Evolutionary conservation across 805 yeast species (phyloP).

Genomic region (Saturnispora ahearnii): DNA sequence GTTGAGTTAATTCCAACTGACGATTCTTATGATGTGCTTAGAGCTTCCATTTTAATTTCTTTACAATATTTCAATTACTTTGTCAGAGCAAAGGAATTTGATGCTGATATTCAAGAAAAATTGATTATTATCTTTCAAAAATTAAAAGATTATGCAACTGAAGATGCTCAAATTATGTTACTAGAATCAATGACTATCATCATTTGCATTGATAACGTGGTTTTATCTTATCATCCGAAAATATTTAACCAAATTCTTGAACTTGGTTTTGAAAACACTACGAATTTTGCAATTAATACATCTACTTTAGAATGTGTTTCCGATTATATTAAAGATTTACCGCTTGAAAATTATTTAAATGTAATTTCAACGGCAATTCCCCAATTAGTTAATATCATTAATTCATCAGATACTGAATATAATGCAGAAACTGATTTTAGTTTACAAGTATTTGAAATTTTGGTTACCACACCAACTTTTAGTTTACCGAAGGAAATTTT

Average conservation of each 20-base stretch:
- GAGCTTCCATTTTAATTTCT: slow-evolving; percentile 37
- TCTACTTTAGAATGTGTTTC: slow-evolving; percentile 65
- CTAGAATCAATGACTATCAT: slow-evolving; percentile 60
- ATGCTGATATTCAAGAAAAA: slow-evolving; percentile 19
- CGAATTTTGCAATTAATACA: slow-evolving; percentile 59
- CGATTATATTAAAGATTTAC: slow-evolving; percentile 42
- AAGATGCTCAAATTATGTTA: slow-evolving; percentile 68
- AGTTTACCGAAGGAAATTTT: slow-evolving; percentile 28
- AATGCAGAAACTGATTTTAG: slow-evolving; percentile 52
- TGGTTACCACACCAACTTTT: slow-evolving; percentile 30
- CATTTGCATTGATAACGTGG: slow-evolving; percentile 37
- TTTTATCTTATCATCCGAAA: slow-evolving; percentile 25
- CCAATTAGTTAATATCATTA: slow-evolving; percentile 33
- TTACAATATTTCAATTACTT: slow-evolving; percentile 36
- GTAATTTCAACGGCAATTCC: slow-evolving; percentile 50
- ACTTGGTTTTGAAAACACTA: slow-evolving; percentile 63
- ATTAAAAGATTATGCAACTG: slow-evolving; percentile 56
- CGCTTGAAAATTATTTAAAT: slow-evolving; percentile 34
- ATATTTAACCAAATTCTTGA: slow-evolving; percentile 49
- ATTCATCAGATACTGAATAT: slow-evolving; percentile 37
- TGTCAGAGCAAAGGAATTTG: slow-evolving; percentile 25
- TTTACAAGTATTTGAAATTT: slow-evolving; percentile 46
- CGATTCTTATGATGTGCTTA: slow-evolving; percentile 21
- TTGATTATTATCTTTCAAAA: slow-evolving; percentile 32
- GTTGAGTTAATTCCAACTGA: slow-evolving; percentile 18